phyloP scores from a whole-genome alignment of 164 flowering plant species.

The Buxus sempervirens region DNA sequence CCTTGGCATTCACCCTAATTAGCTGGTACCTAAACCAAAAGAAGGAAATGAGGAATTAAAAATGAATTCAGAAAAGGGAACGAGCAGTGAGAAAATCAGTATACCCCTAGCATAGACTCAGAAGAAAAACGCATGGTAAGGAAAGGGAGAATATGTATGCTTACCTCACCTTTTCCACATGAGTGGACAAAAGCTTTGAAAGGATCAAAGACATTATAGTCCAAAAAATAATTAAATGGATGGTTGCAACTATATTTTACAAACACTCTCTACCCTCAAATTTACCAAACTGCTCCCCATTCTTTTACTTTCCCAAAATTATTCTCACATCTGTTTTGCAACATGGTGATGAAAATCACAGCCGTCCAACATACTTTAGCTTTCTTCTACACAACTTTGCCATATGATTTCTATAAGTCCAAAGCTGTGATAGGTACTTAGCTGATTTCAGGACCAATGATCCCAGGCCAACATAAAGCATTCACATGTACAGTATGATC shows the following conservation, averaged over 20 bases:
- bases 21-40: slow-evolving; percentile 65
- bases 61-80: slow-evolving; percentile 1
- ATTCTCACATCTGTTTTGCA: background rate
- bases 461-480: too few relatives aligned
- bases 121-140: too few relatives aligned
- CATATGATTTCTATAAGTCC: background rate
- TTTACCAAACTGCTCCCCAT: background rate
- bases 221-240: background rate
- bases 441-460: background rate
- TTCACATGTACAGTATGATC: background rate
- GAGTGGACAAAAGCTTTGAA: background rate
- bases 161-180: too few relatives aligned
- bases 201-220: background rate
- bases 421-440: background rate
- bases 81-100: background rate
- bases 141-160: too few relatives aligned
- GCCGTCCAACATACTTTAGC: background rate
- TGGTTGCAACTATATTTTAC: background rate
- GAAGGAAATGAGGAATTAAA: background rate
- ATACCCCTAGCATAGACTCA: too few relatives aligned
- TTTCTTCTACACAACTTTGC: background rate
- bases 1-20: slow-evolving; percentile 82
- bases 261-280: background rate
- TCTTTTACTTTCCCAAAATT: background rate
- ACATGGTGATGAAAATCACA: background rate